Base-by-base conservation (phyloP, 208 protist species). In the Trypanosoma scelopori region DNA sequence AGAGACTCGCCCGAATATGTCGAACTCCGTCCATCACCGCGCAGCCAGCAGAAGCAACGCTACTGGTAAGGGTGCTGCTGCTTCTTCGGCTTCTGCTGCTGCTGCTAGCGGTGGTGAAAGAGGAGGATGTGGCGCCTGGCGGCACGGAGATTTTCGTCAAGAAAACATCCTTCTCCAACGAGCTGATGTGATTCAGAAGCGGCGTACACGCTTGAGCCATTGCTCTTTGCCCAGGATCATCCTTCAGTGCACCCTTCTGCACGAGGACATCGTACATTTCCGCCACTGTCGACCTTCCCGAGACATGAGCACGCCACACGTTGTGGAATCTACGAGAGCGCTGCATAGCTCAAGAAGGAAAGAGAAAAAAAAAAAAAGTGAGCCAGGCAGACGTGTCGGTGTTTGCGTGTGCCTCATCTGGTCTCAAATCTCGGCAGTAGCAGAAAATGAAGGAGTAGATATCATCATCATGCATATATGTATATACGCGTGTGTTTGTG, bases 161-260 rank as follows among this genome's bases (percentile, higher is more conserved):
- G 4, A 64, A 3, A 25, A 23, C 35, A 4, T 27, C 28, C 13
- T n/a, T 52, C 28, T 39, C 23, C 20, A 32, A 49, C 1, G 56
- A 52, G 32, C 78, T 67, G 32, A 91, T 81, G 30, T 71, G 45
- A 0, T 71, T 53, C 9, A 90, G 30, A 1, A 94, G 71, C 15
- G 84, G 74, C 5, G 76, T 84, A 63, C 89, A 94, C 11, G 84
- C 79, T 35, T 87, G 76, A 0, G 82, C 78, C 79, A 94, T 89
- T n/a, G 16, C 11, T 7, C 68, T 72, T 50, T 94, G 89, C 2
- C 62, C 35, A 9, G 75, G 47, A 55, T 94, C 76, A 50, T 69
- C 28, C 12, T 55, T 66, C 32, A 94, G 73, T 13, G 83, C 77
- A 12, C 78, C 81, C 66, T 91, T 91, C n/a, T 70, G 57, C 0